phyloP scores from a whole-genome alignment of 1,284 basidiomycete species.

The Ceratorhiza oryzae-sativae region DNA sequence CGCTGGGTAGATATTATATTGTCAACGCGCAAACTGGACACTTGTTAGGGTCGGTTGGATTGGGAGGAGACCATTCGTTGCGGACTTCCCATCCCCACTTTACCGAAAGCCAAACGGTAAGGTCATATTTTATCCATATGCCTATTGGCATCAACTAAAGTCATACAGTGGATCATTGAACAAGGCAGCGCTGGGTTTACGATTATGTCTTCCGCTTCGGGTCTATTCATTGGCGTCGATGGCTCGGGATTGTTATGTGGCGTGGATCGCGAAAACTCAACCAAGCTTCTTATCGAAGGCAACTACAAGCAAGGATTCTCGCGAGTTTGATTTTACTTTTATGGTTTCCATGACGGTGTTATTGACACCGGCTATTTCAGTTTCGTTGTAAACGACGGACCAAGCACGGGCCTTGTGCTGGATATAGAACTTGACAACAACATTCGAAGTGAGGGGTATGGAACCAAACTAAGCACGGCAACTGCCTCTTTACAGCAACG shows the following conservation, averaged over 20 bases:
- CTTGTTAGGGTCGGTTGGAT: background rate
- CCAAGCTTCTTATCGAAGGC: slow-evolving; percentile 1
- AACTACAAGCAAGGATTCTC: background rate
- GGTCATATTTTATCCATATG: background rate
- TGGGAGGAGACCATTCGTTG: background rate
- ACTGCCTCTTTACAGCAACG: background rate
- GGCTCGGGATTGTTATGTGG: background rate
- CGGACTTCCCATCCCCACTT: slow-evolving; percentile 7
- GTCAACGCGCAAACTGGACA: background rate
- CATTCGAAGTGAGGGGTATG: background rate
- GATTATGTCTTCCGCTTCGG: slow-evolving; percentile 11
- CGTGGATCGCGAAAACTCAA: background rate
- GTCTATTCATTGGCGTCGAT: background rate
- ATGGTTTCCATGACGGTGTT: background rate
- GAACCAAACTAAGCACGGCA: background rate
- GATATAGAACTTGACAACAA: background rate
- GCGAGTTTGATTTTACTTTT: background rate
- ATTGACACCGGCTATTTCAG: no score
- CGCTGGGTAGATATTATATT: slow-evolving; percentile 20
- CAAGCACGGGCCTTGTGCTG: background rate
- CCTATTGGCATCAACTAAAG: background rate
- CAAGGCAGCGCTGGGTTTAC: slow-evolving; percentile 17
- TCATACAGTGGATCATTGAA: slow-evolving; percentile 28
- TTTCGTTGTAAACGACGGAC: background rate
- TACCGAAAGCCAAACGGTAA: slow-evolving; percentile 15